phyloP scores from a whole-genome alignment of 257 asterid genomes.

The Handroanthus guayacan region DNA sequence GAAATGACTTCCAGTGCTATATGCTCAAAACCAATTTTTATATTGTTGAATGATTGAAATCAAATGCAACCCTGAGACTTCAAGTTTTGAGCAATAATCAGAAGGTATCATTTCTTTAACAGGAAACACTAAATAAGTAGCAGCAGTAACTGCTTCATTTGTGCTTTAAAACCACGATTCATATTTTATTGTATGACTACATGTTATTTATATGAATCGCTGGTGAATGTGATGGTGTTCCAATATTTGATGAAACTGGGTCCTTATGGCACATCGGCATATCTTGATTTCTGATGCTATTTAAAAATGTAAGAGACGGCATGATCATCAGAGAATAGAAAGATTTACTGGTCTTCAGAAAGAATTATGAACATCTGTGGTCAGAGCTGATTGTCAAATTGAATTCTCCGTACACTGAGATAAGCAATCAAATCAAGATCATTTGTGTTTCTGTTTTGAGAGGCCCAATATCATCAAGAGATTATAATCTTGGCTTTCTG shows the following conservation, averaged over 20 bases:
- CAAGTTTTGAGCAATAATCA: not conserved
- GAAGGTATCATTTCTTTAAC: too few species aligned
- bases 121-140: not conserved
- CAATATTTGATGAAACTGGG: not conserved
- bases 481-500: not conserved
- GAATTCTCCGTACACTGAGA: not conserved
- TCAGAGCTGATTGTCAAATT: not conserved
- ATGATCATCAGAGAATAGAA: too few species aligned
- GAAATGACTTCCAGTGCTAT: too few species aligned
- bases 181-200: too few species aligned
- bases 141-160: not conserved
- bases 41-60: too few species aligned
- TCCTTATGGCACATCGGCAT: too few species aligned
- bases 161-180: too few species aligned
- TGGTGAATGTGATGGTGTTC: not conserved
- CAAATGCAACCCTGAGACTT: too few species aligned
- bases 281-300: too few species aligned
- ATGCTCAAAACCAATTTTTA: too few species aligned
- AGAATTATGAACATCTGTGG: not conserved
- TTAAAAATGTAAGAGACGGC: too few species aligned
- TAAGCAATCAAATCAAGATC: not conserved
- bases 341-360: too few species aligned
- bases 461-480: not conserved
- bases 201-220: not conserved
- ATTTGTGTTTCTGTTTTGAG: not conserved